Base-by-base conservation (phyloP, 2,329 filamentous ascomycete species). In the Aspergillus neoniger region DNA sequence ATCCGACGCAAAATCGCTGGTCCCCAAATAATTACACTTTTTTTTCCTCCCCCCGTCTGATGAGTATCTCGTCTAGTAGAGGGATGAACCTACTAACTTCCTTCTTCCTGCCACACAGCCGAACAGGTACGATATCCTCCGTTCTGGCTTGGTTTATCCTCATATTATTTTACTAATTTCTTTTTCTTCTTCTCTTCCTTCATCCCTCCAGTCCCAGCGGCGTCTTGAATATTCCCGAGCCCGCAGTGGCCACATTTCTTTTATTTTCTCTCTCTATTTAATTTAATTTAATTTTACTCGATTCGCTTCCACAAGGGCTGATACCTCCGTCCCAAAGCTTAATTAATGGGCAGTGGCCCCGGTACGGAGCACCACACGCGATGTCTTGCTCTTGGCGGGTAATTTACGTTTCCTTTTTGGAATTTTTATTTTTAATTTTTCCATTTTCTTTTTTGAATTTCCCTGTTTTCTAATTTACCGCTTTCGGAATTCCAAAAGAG, bases 301-400 rank as follows among this genome's bases (percentile, higher is more conserved):
- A 62, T 62, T 62, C 58, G 59, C 57, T 62, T 64, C 51, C 56
- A 64, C 62, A 64, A 62, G 61, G 65, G 58, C 60, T 64, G 65
- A 64, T 63, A 64, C 63, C 60, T 64, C 67, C 66, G 60, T 63
- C 51, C 56, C 59, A 64, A 69, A 69, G 67, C 67, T 69, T 69
- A 69, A 67, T 67, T 63, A 61, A 67, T 66, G 62, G 59, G 61
- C 58, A 61, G 59, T 62, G 59, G 62, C 12, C 55, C 60, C 57
- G 64, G 61, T 61, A 62, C 47, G 15, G 23, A n/a, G 23, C 41
- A 36, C 21, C 17, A 44, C 61, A 59, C 58, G 59, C 52, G 55
- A 63, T 44, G 58, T 56, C 50, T 60, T 59, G 44, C 59, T 23
- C 41, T 36, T 55, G 39, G 38, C 25, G 19, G 48, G 51, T 41